Evolutionary conservation across 495 filamentous ascomycete species (phyloP), one percentile per base, ranked within the genome.

Genomic region (Talaromyces trachyspermus): DNA sequence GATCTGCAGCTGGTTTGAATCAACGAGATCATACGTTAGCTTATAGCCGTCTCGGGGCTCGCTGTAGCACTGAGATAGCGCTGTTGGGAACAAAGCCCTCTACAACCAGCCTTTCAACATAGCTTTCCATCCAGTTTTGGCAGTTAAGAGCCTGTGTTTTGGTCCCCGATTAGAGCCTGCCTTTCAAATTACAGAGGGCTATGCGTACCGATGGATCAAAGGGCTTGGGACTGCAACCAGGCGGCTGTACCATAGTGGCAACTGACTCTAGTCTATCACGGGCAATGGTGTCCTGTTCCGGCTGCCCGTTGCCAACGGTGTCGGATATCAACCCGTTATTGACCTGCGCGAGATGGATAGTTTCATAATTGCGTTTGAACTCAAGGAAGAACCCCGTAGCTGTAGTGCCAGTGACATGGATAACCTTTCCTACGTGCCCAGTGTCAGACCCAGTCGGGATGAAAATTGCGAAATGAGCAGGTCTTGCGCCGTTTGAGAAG

Each of bases 361-460:
- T 18, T 26, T 59, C 51, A 27, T 59, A 59, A 46, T 59, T 59
- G 18, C 56, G 56, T 42, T 57, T 54, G 46, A 59, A 59, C 38
- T 56, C 48, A 24, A 59, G 49, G 40, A 43, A 52, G 42, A 53
- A 56, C 17, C 56, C 56, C n/a, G 56, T 59, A 29, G 54, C 54
- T 20, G 50, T 43, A 24, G 38, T 52, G 26, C 54, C 49, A 29
- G 51, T 49, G 10, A 52, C 53, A 43, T 53, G 53, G 8, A 58
- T 45, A 29, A 53, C 10, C 22, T 56, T 56, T 47, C 51, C 56
- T 22, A 36, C 27, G 14, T 25, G 8, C 17, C 44, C 48, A 26
- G 33, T 27, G 17, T 24, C 42, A 10, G 27, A 14, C n/a, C n/a
- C n/a, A 15, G 53, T 51, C 9, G 50, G 56, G 22, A 59, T 53